These are phyloP conservation scores for Stylosanthes scabra DNA, from an alignment of 331 rosid genomes.

Conservation along the genomic window DNA sequence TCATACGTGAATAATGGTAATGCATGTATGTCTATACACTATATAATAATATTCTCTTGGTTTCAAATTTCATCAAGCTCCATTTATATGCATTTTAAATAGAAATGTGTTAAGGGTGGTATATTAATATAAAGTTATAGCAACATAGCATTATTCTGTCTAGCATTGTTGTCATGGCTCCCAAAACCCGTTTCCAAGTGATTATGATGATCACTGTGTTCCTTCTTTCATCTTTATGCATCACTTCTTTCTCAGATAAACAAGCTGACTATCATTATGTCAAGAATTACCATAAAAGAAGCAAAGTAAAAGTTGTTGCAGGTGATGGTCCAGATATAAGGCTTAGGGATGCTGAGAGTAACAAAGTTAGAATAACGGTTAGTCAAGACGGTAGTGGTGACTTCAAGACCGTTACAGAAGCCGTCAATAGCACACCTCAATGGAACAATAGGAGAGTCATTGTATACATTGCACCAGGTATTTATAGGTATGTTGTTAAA, in stretches of 20 bases:
- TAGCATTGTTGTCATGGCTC: conserved; percentile 42
- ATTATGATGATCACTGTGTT: conserved; percentile 26
- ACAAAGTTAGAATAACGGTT: conserved; percentile 54
- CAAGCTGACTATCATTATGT: conserved; percentile 50
- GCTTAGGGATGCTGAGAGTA: conserved; percentile 57
- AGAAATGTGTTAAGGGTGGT: background rate
- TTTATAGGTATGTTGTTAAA: conserved; percentile 55
- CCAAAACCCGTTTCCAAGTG: conserved; percentile 22
- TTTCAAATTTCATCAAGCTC: background rate
- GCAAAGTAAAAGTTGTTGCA: conserved; percentile 10
- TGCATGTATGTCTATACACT: background rate
- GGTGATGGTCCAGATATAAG: conserved; percentile 42
- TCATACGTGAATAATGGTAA: background rate
- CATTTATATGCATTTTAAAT: background rate
- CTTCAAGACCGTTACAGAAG: conserved; percentile 63
- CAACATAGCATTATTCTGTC: background rate
- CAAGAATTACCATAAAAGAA: conserved; percentile 39
- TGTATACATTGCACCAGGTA: conserved; percentile 55
- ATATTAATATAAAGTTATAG: background rate
- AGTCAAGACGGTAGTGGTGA: conserved; percentile 56
- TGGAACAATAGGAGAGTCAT: conserved; percentile 57
- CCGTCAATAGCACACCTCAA: conserved; percentile 58
- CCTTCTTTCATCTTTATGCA: conserved; percentile 31
- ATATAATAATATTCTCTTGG: background rate
- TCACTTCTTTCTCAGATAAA: conserved; percentile 25